Evolutionary conservation across 2,329 filamentous ascomycete genomes (phyloP).

Genomic region (Chrysoporthe deuterocubensis): DNA sequence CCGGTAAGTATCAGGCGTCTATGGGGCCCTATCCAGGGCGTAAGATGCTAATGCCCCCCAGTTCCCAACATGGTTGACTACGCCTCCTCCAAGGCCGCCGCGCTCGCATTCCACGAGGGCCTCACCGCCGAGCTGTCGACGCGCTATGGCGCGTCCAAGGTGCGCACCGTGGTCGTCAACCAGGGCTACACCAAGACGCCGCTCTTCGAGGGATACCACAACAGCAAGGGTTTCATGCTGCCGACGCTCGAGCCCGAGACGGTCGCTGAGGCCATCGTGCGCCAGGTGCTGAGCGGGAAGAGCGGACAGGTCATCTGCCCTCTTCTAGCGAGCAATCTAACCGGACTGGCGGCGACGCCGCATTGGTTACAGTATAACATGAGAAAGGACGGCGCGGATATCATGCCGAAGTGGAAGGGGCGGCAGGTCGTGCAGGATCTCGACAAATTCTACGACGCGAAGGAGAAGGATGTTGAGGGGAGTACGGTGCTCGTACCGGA

Average conservation of each 20-base stretch:
- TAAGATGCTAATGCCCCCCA: not conserved
- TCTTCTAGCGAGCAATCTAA: slow-evolving; percentile 43
- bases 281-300: slow-evolving; percentile 60
- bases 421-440: slow-evolving; percentile 53
- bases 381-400: slow-evolving; percentile 46
- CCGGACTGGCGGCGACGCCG: slow-evolving; percentile 58
- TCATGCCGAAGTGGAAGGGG: slow-evolving; percentile 50
- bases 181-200: slow-evolving; percentile 65
- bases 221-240: slow-evolving; percentile 54
- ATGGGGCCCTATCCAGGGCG: not conserved
- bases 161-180: slow-evolving; percentile 69
- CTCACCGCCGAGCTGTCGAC: slow-evolving; percentile 61
- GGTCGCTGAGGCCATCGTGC: slow-evolving; percentile 66
- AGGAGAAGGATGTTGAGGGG: slow-evolving; percentile 36
- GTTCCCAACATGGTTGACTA: slow-evolving; percentile 71
- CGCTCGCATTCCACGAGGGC: slow-evolving; percentile 70
- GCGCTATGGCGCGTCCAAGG: slow-evolving; percentile 63
- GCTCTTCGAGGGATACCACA: slow-evolving; percentile 62
- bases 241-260: slow-evolving; percentile 62
- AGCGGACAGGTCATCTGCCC: slow-evolving; percentile 63
- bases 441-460: slow-evolving; percentile 43
- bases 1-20: slow-evolving; percentile 35
- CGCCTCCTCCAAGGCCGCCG: slow-evolving; percentile 66
- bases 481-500: slow-evolving; percentile 44
- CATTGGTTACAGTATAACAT: slow-evolving; percentile 64